Evolutionary conservation across 2,329 filamentous ascomycete species (phyloP).

Genomic region (Diplodia seriata): DNA sequence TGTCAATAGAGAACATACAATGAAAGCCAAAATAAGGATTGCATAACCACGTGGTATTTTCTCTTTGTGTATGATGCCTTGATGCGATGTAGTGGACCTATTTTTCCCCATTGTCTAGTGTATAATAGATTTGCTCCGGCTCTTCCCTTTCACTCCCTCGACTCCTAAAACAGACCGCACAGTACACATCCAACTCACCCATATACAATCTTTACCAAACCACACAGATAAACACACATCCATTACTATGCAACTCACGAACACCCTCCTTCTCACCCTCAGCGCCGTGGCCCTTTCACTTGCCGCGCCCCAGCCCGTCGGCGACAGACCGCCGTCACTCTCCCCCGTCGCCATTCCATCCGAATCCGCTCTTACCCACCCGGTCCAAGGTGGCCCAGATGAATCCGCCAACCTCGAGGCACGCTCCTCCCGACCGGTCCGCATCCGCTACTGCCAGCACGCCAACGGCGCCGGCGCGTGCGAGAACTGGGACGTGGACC

Average conservation of each 20-base stretch:
- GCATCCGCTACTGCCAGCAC: constrained; percentile 4
- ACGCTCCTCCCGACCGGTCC: neutral
- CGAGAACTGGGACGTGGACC: neutral
- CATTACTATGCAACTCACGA: neutral
- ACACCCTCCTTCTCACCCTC: neutral
- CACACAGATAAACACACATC: neutral
- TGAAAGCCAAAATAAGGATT: neutral
- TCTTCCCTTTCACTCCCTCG: neutral
- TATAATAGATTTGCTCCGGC: neutral
- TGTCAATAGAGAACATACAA: neutral
- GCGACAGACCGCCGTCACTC: neutral
- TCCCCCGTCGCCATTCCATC: neutral
- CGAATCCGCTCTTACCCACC: neutral
- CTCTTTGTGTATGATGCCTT: neutral
- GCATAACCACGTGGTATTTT: too few species aligned
- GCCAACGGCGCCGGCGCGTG: neutral
- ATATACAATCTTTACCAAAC: neutral
- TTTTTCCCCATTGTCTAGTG: neutral
- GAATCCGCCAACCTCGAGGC: neutral
- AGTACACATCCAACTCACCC: neutral
- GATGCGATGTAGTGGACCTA: neutral
- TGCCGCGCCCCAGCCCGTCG: neutral
- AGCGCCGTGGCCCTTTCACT: neutral
- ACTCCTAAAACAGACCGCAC: neutral
- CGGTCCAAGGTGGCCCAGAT: neutral